Evolutionary conservation across 441 rosid genomes (phyloP).

Genomic region (Bruguiera hainesii): DNA sequence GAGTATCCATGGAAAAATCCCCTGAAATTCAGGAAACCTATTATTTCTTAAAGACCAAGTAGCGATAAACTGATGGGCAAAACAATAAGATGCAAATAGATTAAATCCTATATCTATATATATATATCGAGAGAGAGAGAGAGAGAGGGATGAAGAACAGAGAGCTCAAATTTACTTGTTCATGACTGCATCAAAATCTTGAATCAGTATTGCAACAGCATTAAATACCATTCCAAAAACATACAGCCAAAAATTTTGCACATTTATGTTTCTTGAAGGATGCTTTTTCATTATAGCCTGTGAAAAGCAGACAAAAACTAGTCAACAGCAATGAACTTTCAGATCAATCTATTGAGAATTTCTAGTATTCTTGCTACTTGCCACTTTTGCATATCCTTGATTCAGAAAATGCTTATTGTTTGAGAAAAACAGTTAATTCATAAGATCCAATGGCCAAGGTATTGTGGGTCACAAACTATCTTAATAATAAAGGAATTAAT

Average conservation of each 20-base stretch:
- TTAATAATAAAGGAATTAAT: not conserved
- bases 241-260: conserved; percentile 93
- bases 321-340: not conserved
- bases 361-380: conserved; percentile 1
- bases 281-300: conserved; percentile 94
- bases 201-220: conserved; percentile 79
- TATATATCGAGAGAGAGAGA: not conserved
- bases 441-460: conserved; percentile 13
- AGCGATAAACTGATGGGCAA: not conserved
- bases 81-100: not conserved
- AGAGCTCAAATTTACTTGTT: conserved; percentile 54
- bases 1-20: conserved; percentile 98
- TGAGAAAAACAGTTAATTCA: conserved; percentile 3
- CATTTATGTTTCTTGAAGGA: conserved; percentile 91
- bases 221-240: conserved; percentile 94
- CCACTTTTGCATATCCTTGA: conserved; percentile 1
- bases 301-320: conserved; percentile 27
- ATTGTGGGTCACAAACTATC: not conserved
- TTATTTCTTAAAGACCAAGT: too few relatives aligned
- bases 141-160: conserved; percentile 9
- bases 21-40: conserved; percentile 31
- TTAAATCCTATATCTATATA: too few relatives aligned
- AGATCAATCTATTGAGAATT: conserved; percentile 3
- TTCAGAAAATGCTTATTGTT: conserved; percentile 1
- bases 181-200: conserved; percentile 86